A percentile compares a stretch with the other conserved stretches of the same genome.
Conservation (phyloP, 305 asterid species). For the Fraxinus baroniana region DNA sequence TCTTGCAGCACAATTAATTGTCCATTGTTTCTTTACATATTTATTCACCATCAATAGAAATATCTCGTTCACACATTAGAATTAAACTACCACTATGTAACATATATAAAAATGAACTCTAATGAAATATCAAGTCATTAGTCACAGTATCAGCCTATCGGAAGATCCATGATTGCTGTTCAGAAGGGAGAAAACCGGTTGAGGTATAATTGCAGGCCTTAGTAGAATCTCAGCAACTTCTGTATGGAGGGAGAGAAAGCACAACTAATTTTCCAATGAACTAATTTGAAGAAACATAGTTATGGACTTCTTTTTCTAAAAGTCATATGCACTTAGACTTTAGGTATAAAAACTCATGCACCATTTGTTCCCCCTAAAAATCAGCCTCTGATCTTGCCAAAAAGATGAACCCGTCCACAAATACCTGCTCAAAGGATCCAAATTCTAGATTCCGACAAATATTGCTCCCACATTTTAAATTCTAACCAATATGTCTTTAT, state of each 20-base stretch:
- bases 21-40: background rate
- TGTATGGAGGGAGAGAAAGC: background rate
- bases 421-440: background rate
- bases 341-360: background rate
- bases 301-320: background rate
- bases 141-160: background rate
- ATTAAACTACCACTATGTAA: background rate
- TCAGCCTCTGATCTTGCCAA: background rate
- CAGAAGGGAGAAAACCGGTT: background rate
- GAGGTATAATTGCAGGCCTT: conserved; percentile 2
- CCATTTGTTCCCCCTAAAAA: background rate
- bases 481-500: background rate
- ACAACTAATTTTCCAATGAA: background rate
- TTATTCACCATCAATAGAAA: background rate
- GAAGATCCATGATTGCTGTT: background rate
- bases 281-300: background rate
- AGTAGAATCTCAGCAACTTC: background rate
- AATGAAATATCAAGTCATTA: background rate
- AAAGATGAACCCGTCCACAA: background rate
- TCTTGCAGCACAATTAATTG: conserved; percentile 1
- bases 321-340: background rate
- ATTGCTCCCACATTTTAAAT: background rate
- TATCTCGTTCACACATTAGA: background rate
- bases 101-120: background rate
- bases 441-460: background rate